Evolutionary conservation across 2,329 filamentous ascomycete genomes (phyloP).

Genomic region (Peltaster fructicola): DNA sequence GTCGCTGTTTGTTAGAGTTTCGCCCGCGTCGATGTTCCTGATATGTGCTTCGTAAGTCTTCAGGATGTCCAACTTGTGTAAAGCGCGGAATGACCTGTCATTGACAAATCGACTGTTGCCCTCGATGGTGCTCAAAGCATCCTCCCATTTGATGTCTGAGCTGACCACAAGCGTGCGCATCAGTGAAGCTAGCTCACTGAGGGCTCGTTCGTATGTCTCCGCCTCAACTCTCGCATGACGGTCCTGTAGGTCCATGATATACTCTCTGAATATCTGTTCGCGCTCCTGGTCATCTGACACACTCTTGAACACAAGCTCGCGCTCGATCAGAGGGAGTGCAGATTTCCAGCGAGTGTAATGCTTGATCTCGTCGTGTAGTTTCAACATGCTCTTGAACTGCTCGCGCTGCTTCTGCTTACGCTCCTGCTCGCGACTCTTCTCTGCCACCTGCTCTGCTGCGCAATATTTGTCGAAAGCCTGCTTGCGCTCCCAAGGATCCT

Average conservation of each 20-base stretch:
- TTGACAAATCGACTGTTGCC: constrained; percentile 58
- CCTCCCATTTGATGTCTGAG: constrained; percentile 86
- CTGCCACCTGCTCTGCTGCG: constrained; percentile 72
- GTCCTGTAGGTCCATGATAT: constrained; percentile 70
- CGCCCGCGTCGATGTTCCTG: constrained; percentile 78
- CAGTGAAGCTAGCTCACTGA: constrained; percentile 65
- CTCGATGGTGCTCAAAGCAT: constrained; percentile 69
- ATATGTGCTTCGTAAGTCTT: constrained; percentile 90
- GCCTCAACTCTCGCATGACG: constrained; percentile 59
- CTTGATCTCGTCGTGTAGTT: constrained; percentile 90
- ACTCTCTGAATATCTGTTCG: constrained; percentile 82
- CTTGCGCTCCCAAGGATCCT: constrained; percentile 80
- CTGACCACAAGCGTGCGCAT: constrained; percentile 68
- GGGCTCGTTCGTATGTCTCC: constrained; percentile 55
- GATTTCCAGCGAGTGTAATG: constrained; percentile 96
- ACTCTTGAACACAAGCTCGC: constrained; percentile 86
- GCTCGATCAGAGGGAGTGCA: constrained; percentile 80
- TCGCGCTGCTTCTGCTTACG: constrained; percentile 76
- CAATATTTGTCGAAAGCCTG: constrained; percentile 90
- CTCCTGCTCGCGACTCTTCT: constrained; percentile 89
- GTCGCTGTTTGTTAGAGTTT: constrained; percentile 77
- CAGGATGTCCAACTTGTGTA: constrained; percentile 79
- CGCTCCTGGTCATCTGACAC: constrained; percentile 76
- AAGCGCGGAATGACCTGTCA: constrained; percentile 68
- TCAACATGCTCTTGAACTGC: constrained; percentile 92